These are phyloP conservation scores for Kodamaea fukazawae DNA, from an alignment of 805 yeast genomes.

Conservation along the genomic window DNA sequence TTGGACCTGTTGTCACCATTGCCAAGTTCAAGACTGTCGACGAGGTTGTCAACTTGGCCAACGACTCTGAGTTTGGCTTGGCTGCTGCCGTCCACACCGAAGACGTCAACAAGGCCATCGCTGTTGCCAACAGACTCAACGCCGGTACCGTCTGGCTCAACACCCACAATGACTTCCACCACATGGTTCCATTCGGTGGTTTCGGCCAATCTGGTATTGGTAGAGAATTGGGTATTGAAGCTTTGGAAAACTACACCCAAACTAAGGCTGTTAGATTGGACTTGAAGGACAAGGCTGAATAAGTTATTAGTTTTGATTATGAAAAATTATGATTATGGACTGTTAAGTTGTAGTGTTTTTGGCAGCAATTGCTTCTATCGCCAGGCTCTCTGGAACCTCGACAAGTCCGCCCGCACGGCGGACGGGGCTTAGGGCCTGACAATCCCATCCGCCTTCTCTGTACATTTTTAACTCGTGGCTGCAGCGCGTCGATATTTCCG, in stretches of 20 bases:
- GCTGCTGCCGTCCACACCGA: conserved; percentile 89
- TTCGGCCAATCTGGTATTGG: conserved; percentile 90
- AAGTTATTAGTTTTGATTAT: background rate
- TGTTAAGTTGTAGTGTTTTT: no score
- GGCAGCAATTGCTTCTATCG: no score
- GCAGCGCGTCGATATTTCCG: no score
- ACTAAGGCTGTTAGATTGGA: conserved; percentile 74
- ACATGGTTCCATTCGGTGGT: conserved; percentile 89
- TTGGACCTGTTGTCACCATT: conserved; percentile 89
- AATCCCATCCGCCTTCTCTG: no score
- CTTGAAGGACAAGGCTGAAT: conserved; percentile 6
- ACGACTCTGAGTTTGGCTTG: conserved; percentile 79
- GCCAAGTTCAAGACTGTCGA: conserved; percentile 79
- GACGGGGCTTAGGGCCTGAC: no score
- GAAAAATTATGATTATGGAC: background rate
- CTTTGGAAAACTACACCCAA: conserved; percentile 81
- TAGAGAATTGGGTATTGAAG: conserved; percentile 88
- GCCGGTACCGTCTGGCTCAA: conserved; percentile 94
- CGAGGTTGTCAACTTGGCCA: conserved; percentile 75
- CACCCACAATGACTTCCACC: conserved; percentile 86
- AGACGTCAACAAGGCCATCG: conserved; percentile 70
- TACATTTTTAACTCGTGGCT: no score
- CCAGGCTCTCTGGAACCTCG: no score
- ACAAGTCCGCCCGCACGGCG: no score
- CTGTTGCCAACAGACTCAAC: conserved; percentile 68